Conservation (phyloP, 192 early-diverging fungal genomes). For the Coemansia sp. region DNA sequence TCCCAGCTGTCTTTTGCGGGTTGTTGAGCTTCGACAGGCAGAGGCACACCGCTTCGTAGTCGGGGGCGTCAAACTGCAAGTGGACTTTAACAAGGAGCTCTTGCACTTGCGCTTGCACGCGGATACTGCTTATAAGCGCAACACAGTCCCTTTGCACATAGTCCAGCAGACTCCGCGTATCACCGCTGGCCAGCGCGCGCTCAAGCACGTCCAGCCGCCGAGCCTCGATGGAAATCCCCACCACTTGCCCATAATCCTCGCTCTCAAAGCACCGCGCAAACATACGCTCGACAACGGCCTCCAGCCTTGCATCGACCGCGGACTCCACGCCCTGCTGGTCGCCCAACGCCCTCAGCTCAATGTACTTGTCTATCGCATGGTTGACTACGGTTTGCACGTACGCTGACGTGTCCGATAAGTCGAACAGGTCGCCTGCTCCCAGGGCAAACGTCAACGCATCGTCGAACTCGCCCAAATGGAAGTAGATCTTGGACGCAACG, state of each 20-base stretch:
- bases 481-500: constrained; percentile 99
- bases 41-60: constrained; percentile 90
- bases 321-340: constrained; percentile 19
- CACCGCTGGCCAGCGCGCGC: constrained; percentile 70
- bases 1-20: constrained; percentile 65
- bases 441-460: constrained; percentile 95
- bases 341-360: constrained; percentile 63
- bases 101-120: constrained; percentile 65
- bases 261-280: constrained; percentile 87
- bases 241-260: constrained; percentile 76
- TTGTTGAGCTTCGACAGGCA: constrained; percentile 92
- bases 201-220: constrained; percentile 88
- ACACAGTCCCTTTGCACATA: constrained; percentile 86
- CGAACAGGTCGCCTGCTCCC: constrained; percentile 88
- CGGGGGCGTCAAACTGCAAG: constrained; percentile 65
- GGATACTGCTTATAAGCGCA: constrained; percentile 69
- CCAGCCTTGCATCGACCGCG: constrained; percentile 73
- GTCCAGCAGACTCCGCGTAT: constrained; percentile 69
- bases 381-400: constrained; percentile 95
- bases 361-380: constrained; percentile 89
- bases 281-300: constrained; percentile 93
- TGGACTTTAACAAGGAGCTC: constrained; percentile 53
- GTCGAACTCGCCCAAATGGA: constrained; percentile 93
- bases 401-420: constrained; percentile 74
- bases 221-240: constrained; percentile 95